Evolutionary conservation across 1,139 yeast genomes (phyloP).

Genomic region (Zygosaccharomyces sapae): DNA sequence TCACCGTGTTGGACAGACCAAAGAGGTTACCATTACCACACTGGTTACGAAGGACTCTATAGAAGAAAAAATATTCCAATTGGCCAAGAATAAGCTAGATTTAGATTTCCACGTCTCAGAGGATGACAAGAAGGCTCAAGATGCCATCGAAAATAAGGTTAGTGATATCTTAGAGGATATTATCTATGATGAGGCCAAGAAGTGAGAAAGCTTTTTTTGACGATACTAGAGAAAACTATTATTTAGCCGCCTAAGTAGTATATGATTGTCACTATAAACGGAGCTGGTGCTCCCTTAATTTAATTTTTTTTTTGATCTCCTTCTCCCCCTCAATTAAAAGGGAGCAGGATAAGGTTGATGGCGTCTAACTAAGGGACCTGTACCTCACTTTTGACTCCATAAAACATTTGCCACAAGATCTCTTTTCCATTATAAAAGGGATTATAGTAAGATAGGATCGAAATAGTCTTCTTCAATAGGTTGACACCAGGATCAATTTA

Average conservation of each 20-base stretch:
- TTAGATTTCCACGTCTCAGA: constrained; percentile 49
- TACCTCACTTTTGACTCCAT: background rate
- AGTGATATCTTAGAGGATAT: constrained; percentile 34
- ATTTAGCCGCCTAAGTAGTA: constrained; percentile 4
- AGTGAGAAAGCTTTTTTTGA: background rate
- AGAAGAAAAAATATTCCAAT: constrained; percentile 80
- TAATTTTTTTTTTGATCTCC: background rate
- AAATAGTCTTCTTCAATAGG: background rate
- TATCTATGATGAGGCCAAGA: constrained; percentile 24
- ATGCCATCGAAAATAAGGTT: constrained; percentile 30
- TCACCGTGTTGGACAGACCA: constrained; percentile 93
- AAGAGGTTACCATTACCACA: constrained; percentile 77
- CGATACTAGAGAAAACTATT: background rate
- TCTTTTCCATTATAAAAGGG: background rate
- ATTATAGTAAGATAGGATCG: background rate
- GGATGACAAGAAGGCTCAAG: constrained; percentile 30
- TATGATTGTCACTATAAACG: constrained; percentile 1
- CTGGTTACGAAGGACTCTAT: constrained; percentile 71
- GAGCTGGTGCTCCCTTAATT: background rate
- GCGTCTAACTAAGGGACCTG: background rate
- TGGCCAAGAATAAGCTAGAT: constrained; percentile 88
- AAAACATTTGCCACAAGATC: background rate
- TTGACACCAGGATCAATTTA: background rate
- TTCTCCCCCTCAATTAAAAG: background rate
- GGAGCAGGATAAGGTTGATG: background rate